Evolutionary conservation across 441 rosid genomes (phyloP), one percentile per base, ranked within the genome.

Genomic region (Gossypium davidsonii): DNA sequence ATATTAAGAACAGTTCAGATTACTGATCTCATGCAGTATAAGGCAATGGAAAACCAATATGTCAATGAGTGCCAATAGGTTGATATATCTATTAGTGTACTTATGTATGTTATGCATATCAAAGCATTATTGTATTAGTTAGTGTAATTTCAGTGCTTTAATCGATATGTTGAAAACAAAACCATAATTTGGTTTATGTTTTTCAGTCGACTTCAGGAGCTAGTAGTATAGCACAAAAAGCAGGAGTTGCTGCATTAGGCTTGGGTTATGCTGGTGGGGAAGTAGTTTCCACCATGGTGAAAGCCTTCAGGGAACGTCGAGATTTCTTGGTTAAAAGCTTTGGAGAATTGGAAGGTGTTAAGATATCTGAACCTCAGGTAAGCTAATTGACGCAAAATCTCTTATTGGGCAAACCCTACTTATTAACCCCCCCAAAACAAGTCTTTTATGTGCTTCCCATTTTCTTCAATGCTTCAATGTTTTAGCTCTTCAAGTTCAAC

Each of bases 231-330:
- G 73, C 99, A 57, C 98, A 95, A 59, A 90, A 84, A 76, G 99
- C 99, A 20, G 99, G 82, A 73, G 85, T 91, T 78, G 98, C 96
- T 64, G 99, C 98, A 31, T 78, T 92, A 74, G 97, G 88, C 20
- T 68, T 94, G 70, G 99, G 99, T 6, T 87, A 90, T 79, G 98
- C 94, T 3, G 99, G 99, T 12, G 96, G 99, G 18, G 91, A 95
- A 83, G 85, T 84, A 6, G 91, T 93, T 31, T 76, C 91, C 7
- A 81, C 73, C 5, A 95, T 93, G 99, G 97, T 91, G 12, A 87
- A 83, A 80, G 94, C 99, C 51, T 95, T 93, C 77, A 78, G 86
- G 84, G 98, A 95, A 71, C 83, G 99, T 23, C 86, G 96, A 75
- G 99, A 95, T 83, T 91, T 83, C 84, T 87, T 95, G 83, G 83